Percentiles rank a stretch among this genome's conserved stretches.
phyloP scores from a whole-genome alignment of 225 moss, liverwort and hornwort species.

The Anthoceros angustus region DNA sequence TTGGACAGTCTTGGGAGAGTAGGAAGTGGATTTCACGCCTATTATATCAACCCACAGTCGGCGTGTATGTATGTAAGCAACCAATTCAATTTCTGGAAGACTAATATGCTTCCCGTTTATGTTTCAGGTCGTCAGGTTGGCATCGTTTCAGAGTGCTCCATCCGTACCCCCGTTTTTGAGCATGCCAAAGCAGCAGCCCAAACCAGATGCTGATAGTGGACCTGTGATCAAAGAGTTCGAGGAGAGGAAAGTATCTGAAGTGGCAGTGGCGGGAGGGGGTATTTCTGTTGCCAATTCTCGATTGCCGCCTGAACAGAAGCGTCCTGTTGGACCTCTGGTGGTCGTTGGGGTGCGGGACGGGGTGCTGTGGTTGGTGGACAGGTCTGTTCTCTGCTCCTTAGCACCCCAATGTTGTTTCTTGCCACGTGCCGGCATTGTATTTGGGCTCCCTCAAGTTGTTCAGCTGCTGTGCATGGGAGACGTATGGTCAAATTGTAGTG shows the following conservation, averaged over 20 bases:
- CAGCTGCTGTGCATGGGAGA: neutral
- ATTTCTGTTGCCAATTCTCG: slow-evolving; percentile 88
- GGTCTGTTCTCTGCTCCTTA: slow-evolving; percentile 22
- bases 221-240: slow-evolving; percentile 60
- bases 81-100: no score
- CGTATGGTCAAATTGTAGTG: neutral
- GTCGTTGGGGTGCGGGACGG: slow-evolving; percentile 93
- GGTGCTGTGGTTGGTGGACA: slow-evolving; percentile 97
- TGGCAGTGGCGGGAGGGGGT: slow-evolving; percentile 85
- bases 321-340: slow-evolving; percentile 83
- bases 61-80: no score
- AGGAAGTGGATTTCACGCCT: neutral
- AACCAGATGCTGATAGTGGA: slow-evolving; percentile 53
- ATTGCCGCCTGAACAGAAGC: slow-evolving; percentile 85
- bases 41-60: no score
- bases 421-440: neutral
- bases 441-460: neutral
- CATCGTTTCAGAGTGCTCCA: slow-evolving; percentile 84
- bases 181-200: slow-evolving; percentile 59
- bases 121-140: slow-evolving; percentile 74
- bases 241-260: slow-evolving; percentile 49
- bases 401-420: no score
- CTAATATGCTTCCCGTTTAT: neutral
- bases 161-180: slow-evolving; percentile 71
- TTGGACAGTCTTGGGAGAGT: neutral